Evolutionary conservation across 2,329 filamentous ascomycete genomes (phyloP), one percentile per base, ranked within the genome.

Genomic region (Fusarium clavum): DNA sequence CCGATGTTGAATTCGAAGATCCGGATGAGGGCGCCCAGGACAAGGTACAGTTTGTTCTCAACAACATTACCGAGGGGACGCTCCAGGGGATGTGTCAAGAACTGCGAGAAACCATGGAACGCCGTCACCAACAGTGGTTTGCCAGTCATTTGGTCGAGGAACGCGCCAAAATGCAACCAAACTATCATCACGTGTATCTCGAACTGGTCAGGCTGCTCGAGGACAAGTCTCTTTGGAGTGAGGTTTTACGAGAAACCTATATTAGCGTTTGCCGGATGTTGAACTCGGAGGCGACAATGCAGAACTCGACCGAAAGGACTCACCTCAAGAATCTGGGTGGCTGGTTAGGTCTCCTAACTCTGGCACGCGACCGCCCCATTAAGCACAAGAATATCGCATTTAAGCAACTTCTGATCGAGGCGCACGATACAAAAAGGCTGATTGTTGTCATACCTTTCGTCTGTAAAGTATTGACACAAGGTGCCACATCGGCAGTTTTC

Each of bases 311-410:
- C 1, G 97, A 99, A 75, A 88, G 96, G 69, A 90, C 90, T 4
- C 93, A 97, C 73, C 84, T 99, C 34, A 98, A 98, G 81, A 98
- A 97, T 76, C 86, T 99, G 16, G 96, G 94, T 65, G 90, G 90
- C 41, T 99, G 97, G 97, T 88, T 99, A 43, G 96, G 96, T 13
- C 92, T 95, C 20, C 80, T 99, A 74, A 99, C 96, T 2, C 89
- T 99, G 58, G 96, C 96, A 27, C 91, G 95, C 56, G 92, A 99
- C 77, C 95, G 95, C 77, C 96, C 96, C 1, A 97, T 99, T 82
- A 94, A 95, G 77, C 94, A 98, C 79, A 94, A 92, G 76, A 97
- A 98, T 77, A 94, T 99, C 66, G 97, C 95, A 3, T 98, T 99
- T 86, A 97, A 97, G 80, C 94, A 98, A 76, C 85, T 99, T 8